phyloP scores from a whole-genome alignment of 2,329 filamentous ascomycete species.

The Dactylellina cionopaga region DNA sequence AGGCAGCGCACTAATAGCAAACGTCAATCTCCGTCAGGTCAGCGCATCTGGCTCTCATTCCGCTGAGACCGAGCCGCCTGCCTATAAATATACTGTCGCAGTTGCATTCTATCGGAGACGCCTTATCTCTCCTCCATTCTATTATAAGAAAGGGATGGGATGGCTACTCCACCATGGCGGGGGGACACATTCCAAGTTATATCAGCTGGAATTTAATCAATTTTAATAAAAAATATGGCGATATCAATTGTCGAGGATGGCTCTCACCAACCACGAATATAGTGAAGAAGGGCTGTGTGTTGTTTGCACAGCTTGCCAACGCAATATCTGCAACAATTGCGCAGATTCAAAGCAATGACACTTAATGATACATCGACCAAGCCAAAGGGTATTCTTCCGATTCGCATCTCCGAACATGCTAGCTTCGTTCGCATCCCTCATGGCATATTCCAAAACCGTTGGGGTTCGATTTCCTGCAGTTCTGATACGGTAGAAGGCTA shows the following conservation, averaged over 20 bases:
- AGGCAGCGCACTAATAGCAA: constrained; percentile 44
- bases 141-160: too few relatives aligned
- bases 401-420: constrained; percentile 58
- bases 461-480: constrained; percentile 62
- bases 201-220: too few relatives aligned
- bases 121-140: too few relatives aligned
- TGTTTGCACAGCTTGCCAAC: constrained; percentile 27
- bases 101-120: not conserved
- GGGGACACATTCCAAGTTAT: not conserved
- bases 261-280: too few relatives aligned
- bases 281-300: constrained; percentile 29
- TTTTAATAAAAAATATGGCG: too few relatives aligned
- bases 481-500: constrained; percentile 61
- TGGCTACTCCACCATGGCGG: too few relatives aligned
- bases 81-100: constrained; percentile 34
- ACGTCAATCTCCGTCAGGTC: too few relatives aligned
- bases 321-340: constrained; percentile 39
- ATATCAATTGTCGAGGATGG: too few relatives aligned
- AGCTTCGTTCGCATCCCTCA: constrained; percentile 55
- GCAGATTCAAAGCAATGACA: not conserved
- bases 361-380: constrained; percentile 9
- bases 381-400: constrained; percentile 54
- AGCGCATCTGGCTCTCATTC: too few relatives aligned
- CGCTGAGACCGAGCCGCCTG: constrained; percentile 9
- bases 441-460: constrained; percentile 54